These are phyloP conservation scores for Biscogniauxia sp. DNA, from an alignment of 2,329 filamentous ascomycete genomes.

Conservation along the genomic window DNA sequence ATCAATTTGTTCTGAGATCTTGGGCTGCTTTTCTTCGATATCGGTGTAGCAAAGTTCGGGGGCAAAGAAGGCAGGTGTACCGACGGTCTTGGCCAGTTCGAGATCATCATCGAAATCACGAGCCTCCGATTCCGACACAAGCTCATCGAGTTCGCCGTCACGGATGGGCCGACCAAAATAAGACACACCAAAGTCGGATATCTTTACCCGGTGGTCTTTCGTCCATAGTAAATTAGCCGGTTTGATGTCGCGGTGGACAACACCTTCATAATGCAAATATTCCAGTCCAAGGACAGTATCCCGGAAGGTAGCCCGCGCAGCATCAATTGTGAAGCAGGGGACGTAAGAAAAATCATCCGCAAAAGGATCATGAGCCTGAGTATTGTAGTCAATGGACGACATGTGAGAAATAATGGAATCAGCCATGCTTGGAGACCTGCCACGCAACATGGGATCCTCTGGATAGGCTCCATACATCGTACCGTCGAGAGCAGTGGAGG, in stretches of 20 bases:
- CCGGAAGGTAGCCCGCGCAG: constrained; percentile 80
- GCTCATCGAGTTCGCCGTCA: constrained; percentile 77
- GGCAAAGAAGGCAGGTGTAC: constrained; percentile 95
- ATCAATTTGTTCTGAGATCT: constrained; percentile 89
- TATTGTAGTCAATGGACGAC: constrained; percentile 61
- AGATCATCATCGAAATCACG: constrained; percentile 88
- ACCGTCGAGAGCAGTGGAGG: constrained; percentile 65
- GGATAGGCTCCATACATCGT: constrained; percentile 73
- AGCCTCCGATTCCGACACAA: constrained; percentile 74
- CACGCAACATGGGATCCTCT: constrained; percentile 57
- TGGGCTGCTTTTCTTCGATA: constrained; percentile 64
- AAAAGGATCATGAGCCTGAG: constrained; percentile 60
- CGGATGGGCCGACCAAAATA: constrained; percentile 88
- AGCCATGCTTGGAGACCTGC: constrained; percentile 75
- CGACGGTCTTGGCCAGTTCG: constrained; percentile 96
- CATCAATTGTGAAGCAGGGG: constrained; percentile 83
- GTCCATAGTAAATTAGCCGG: constrained; percentile 90
- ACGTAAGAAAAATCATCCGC: constrained; percentile 91
- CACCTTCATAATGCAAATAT: constrained; percentile 85
- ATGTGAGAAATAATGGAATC: constrained; percentile 73
- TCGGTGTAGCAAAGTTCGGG: constrained; percentile 94
- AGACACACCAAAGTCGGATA: constrained; percentile 97
- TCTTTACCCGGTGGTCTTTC: constrained; percentile 83
- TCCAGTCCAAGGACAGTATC: constrained; percentile 92
- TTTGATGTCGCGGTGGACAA: constrained; percentile 83